Conservation (phyloP, 768 basidiomycete species). For the Coprinopsis marcescibilis region DNA sequence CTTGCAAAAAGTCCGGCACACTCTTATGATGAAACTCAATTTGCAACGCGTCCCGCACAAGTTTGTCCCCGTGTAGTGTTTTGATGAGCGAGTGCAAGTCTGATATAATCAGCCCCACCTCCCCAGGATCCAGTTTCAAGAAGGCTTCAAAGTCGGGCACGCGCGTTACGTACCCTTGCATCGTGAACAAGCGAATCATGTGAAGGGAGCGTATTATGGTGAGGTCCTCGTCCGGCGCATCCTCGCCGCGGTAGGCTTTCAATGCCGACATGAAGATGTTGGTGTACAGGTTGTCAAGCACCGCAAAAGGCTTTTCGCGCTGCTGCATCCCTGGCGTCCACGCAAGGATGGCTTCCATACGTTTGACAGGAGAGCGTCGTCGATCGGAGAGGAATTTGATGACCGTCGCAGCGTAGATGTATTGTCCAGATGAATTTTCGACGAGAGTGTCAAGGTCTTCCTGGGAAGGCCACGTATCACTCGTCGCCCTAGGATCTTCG, state of each 20-base stretch:
- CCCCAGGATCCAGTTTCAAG: not conserved
- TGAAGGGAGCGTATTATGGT: not conserved
- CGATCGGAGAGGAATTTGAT: conserved; percentile 9
- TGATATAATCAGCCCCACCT: not conserved
- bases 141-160: not conserved
- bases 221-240: not conserved
- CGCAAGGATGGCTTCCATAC: not conserved
- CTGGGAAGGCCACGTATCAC: conserved; percentile 9
- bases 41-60: not conserved
- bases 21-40: not conserved
- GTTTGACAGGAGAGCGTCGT: not conserved
- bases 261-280: not conserved
- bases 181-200: not conserved
- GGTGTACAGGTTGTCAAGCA: not conserved
- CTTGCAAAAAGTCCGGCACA: not conserved
- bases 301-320: not conserved
- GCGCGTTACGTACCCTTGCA: too few relatives aligned
- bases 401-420: conserved; percentile 11
- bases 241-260: not conserved
- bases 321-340: not conserved
- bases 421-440: conserved; percentile 9
- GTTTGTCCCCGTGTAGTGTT: not conserved
- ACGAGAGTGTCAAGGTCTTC: conserved; percentile 5
- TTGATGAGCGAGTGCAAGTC: not conserved
- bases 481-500: not conserved